Conservation (phyloP, 1,284 basidiomycete species). For the Cutaneotrichosporon cutaneum region DNA sequence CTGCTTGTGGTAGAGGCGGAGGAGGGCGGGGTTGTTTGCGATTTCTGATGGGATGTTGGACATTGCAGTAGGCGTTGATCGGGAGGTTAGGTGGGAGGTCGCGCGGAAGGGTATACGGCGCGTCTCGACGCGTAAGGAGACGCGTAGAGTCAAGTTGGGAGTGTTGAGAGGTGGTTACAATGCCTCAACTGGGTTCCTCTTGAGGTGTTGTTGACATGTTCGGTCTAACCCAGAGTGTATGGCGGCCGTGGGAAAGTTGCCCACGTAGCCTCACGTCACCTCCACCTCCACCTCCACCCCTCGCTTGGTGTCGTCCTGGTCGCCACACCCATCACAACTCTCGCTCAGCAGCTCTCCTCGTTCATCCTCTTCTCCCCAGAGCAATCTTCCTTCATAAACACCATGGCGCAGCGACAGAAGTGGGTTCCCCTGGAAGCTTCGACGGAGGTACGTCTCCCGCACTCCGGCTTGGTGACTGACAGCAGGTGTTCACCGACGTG, state of each 20-base stretch:
- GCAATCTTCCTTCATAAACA: not conserved
- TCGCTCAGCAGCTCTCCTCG: not conserved
- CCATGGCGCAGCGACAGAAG: slow-evolving; percentile 35
- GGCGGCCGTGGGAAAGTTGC: slow-evolving; percentile 14
- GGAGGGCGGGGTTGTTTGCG: slow-evolving; percentile 28
- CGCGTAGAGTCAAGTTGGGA: not conserved
- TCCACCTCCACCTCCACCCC: not conserved
- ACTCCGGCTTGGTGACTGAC: not conserved
- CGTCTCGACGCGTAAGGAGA: not conserved
- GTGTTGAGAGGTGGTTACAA: not conserved
- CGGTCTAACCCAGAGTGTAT: not conserved
- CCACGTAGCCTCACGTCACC: not conserved
- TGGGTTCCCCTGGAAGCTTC: slow-evolving; percentile 78
- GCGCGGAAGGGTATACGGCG: not conserved
- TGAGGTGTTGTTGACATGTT: slow-evolving; percentile 18
- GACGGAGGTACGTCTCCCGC: slow-evolving; percentile 62
- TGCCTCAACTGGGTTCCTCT: no score
- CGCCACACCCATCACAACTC: not conserved
- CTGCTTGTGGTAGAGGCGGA: slow-evolving; percentile 49
- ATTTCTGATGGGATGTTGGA: slow-evolving; percentile 31
- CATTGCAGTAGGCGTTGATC: not conserved
- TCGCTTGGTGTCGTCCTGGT: not conserved
- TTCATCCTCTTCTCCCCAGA: not conserved
- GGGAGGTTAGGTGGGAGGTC: not conserved
- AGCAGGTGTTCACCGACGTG: slow-evolving; percentile 52